Base-by-base conservation (phyloP, 73 alveolate species). In the Paraurostyla sp. region DNA sequence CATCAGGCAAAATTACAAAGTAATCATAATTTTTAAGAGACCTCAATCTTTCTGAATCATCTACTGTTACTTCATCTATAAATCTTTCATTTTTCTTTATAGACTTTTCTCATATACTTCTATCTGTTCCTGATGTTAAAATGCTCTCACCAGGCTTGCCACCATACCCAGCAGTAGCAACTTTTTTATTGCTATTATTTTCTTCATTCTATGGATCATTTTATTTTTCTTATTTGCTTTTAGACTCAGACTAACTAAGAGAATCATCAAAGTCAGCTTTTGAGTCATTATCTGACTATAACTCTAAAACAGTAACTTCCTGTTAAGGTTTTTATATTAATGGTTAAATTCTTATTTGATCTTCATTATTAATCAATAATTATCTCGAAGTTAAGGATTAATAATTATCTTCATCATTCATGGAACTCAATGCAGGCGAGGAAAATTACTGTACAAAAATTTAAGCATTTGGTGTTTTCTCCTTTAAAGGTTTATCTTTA, bases 1-100 rank as follows among this genome's bases (percentile, higher is more conserved):
- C 94, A 63, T 94, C 98, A 0, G 98, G 98, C 43, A 91, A 88
- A 73, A 94, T 91, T 45, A 94, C 81, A 68, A 85, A 85, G 42
- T 69, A 30, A 29, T 85, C 51, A 29, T 69, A 68, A 33, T 71
- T 20, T 18, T 71, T 48, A 18, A 65, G 56, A 51, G 45, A 40
- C 42, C 92, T 43, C 15, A 85, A 33, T 50, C 83, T 83, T 35
- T 81, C 73, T 2, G 91, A 69, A 50, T 59, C 91, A 50, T 81
- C 91, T 0, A n/a, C 73, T 6, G 80, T 4, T 18, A 58, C 22
- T n/a, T 58, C 83, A 35, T 59, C 83, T 18, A 65, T 38, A 32
- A 59, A 29, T 81, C 91, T 59, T 22, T 81, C 69, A 33, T 81
- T 51, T 51, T 49, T 20, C 41, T 41, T 22, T 27, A 32, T 29